Conservation (phyloP, 2,329 filamentous ascomycete species). For the Calonectria ilicicola region DNA sequence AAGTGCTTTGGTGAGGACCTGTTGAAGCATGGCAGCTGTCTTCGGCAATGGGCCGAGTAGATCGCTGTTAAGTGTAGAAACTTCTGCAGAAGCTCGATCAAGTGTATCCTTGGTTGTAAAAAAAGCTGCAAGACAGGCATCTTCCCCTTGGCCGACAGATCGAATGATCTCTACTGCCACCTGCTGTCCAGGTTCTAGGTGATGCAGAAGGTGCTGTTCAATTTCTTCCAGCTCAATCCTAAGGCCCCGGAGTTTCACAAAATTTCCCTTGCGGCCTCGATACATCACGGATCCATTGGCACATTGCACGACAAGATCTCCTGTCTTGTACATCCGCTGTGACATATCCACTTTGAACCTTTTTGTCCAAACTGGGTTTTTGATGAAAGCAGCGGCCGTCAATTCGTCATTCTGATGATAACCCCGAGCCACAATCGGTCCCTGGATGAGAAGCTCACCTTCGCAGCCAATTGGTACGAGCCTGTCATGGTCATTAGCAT, state of each 20-base stretch:
- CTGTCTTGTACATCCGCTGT: conserved; percentile 4
- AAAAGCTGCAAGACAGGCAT: neutral
- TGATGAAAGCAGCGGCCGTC: neutral
- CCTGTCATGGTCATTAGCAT: conserved; percentile 4
- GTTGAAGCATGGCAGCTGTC: neutral
- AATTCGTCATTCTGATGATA: conserved; percentile 1
- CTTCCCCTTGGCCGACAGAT: neutral
- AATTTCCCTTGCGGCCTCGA: conserved; percentile 3
- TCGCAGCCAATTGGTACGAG: conserved; percentile 5
- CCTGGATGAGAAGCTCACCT: conserved; percentile 6
- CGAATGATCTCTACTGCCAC: neutral
- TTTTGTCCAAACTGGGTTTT: neutral
- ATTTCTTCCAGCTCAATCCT: conserved; percentile 7
- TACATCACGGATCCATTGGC: conserved; percentile 2
- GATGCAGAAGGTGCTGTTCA: conserved; percentile 3
- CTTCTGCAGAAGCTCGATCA: neutral
- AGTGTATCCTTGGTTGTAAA: conserved; percentile 1
- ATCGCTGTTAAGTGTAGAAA: neutral
- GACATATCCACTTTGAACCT: conserved; percentile 1
- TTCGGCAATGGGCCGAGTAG: neutral
- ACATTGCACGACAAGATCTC: conserved; percentile 6
- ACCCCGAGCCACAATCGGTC: conserved; percentile 7
- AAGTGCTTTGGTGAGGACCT: conserved; percentile 1
- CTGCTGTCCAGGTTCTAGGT: conserved; percentile 3
- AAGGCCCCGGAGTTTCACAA: conserved; percentile 4